These are phyloP conservation scores for Penicillium waksmanii DNA, from an alignment of 495 filamentous ascomycete species.

Conservation along the genomic window DNA sequence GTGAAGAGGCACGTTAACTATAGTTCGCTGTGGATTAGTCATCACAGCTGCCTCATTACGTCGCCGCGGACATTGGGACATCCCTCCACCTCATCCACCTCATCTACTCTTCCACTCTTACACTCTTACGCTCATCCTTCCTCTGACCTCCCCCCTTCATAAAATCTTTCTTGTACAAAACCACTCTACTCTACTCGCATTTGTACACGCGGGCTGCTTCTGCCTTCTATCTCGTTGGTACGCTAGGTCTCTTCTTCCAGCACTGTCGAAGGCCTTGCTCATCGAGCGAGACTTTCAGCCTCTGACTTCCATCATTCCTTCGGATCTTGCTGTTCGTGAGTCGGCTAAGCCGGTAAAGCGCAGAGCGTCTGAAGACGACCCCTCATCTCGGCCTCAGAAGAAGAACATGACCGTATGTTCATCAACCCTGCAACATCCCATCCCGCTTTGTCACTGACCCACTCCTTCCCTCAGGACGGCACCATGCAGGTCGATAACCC, in stretches of 20 bases:
- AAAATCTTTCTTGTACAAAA: conserved; percentile 15
- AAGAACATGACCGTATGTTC: conserved; percentile 80
- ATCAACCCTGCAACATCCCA: background rate
- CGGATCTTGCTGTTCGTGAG: conserved; percentile 56
- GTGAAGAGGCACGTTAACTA: background rate
- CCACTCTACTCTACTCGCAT: conserved; percentile 1
- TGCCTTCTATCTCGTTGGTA: conserved; percentile 29
- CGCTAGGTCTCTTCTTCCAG: conserved; percentile 34
- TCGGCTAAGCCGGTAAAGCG: conserved; percentile 78
- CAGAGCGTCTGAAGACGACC: conserved; percentile 77
- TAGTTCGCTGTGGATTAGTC: conserved; percentile 14
- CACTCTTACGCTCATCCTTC: conserved; percentile 12
- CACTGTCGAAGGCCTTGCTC: conserved; percentile 56
- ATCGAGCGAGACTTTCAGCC: conserved; percentile 52
- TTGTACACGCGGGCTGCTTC: conserved; percentile 14
- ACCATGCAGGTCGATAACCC: conserved; percentile 82
- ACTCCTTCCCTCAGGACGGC: conserved; percentile 52
- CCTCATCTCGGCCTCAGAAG: conserved; percentile 70
- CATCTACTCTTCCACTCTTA: conserved; percentile 33
- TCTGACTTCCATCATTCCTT: conserved; percentile 56
- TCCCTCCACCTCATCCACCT: conserved; percentile 28
- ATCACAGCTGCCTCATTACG: conserved; percentile 7
- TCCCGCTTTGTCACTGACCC: conserved; percentile 21
- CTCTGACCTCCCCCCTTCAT: background rate
- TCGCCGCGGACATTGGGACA: conserved; percentile 12